Percentiles rank a stretch among this genome's conserved stretches.
Evolutionary conservation across 495 filamentous ascomycete species (phyloP).

Genomic region (Aspergillus conjunctus): DNA sequence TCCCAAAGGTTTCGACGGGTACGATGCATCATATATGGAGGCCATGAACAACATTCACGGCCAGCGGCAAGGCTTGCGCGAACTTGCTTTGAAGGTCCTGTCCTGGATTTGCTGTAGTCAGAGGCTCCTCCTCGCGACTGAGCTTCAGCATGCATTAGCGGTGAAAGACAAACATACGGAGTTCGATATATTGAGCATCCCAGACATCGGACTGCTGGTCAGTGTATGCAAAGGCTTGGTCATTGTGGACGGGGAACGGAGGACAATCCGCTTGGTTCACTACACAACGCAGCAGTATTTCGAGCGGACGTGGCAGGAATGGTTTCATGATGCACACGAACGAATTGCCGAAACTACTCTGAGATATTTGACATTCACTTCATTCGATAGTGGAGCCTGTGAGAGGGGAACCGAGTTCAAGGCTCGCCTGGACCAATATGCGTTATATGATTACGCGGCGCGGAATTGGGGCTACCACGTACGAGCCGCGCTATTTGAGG

Average conservation of each 20-base stretch:
- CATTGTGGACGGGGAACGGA: conserved; percentile 34
- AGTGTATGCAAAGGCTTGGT: conserved; percentile 40
- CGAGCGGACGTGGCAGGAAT: conserved; percentile 26
- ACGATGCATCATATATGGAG: conserved; percentile 35
- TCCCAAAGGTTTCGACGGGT: conserved; percentile 30
- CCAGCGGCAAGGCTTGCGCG: conserved; percentile 28
- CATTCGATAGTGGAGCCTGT: conserved; percentile 13
- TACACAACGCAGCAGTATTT: conserved; percentile 40
- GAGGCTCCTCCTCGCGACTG: conserved; percentile 34
- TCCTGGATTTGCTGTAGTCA: conserved; percentile 16
- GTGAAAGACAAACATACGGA: conserved; percentile 34
- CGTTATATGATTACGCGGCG: conserved; percentile 36
- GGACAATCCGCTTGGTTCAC: conserved; percentile 32
- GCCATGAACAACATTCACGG: conserved; percentile 42
- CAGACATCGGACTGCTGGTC: conserved; percentile 27
- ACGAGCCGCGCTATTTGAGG: conserved; percentile 9
- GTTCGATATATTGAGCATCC: neutral
- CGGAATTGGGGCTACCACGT: conserved; percentile 36
- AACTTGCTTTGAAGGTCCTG: conserved; percentile 32
- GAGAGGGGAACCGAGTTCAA: conserved; percentile 26
- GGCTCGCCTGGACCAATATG: conserved; percentile 20
- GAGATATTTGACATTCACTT: conserved; percentile 32
- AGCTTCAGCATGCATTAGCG: conserved; percentile 42
- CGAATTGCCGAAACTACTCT: conserved; percentile 33
- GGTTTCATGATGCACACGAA: conserved; percentile 29